Conservation (phyloP, 306 rosid genomes). For the Geum urbanum region DNA sequence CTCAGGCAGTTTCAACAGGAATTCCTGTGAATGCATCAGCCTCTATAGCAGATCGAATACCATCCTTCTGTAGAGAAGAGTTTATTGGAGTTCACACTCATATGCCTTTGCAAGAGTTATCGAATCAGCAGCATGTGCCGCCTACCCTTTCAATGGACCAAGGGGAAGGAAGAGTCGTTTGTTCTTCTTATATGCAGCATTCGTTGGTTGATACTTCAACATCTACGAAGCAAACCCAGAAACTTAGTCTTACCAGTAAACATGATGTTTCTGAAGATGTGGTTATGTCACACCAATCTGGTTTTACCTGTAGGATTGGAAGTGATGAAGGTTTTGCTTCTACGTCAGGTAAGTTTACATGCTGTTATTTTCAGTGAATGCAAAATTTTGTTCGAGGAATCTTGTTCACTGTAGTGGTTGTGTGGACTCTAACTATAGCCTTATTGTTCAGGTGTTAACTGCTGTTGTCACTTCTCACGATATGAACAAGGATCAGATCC, state of each 20-base stretch:
- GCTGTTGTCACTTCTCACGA: conserved; percentile 31
- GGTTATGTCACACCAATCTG: conserved; percentile 24
- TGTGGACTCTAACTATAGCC: conserved; percentile 18
- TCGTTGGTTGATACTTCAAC: conserved; percentile 25
- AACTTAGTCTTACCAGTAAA: conserved; percentile 18
- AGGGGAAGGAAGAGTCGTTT: conserved; percentile 32
- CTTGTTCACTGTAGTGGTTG: background rate
- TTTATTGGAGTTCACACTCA: conserved; percentile 27
- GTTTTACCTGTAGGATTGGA: conserved; percentile 26
- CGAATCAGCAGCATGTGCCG: conserved; percentile 37
- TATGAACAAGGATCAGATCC: conserved; percentile 29
- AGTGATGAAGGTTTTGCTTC: conserved; percentile 36
- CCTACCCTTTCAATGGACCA: conserved; percentile 28
- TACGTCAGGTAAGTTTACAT: conserved; percentile 26
- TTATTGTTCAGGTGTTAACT: conserved; percentile 34
- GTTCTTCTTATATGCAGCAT: conserved; percentile 30
- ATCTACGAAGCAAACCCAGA: conserved; percentile 19
- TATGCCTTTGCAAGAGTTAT: conserved; percentile 38
- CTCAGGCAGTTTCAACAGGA: conserved; percentile 34
- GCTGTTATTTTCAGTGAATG: conserved; percentile 8
- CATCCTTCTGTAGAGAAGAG: conserved; percentile 28
- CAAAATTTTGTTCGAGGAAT: conserved; percentile 19
- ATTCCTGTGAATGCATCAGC: conserved; percentile 36
- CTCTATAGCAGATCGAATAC: conserved; percentile 31
- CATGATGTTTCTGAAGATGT: conserved; percentile 36